These are phyloP conservation scores for Alectoria sarmentosa DNA, from an alignment of 495 filamentous ascomycete genomes.

Conservation along the genomic window DNA sequence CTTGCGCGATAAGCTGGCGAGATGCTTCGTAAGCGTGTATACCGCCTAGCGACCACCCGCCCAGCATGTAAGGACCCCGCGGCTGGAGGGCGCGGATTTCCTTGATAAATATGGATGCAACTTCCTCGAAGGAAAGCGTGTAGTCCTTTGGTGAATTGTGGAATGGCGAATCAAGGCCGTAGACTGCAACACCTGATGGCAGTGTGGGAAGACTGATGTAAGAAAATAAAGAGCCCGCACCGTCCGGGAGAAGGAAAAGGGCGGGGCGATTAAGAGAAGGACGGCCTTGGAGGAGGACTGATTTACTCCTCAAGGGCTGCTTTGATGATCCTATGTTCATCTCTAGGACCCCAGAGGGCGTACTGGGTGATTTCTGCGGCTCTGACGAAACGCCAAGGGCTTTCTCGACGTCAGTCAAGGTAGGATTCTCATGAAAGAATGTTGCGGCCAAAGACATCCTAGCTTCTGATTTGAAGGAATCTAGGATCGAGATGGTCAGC, in stretches of 20 bases:
- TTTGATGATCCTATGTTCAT: constrained; percentile 20
- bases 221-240: constrained; percentile 26
- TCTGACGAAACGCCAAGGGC: constrained; percentile 41
- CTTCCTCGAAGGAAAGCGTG: constrained; percentile 41
- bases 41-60: constrained; percentile 78
- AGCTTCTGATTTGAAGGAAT: constrained; percentile 33
- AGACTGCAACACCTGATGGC: constrained; percentile 25
- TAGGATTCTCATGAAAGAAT: constrained; percentile 36
- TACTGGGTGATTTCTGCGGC: constrained; percentile 9
- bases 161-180: constrained; percentile 34
- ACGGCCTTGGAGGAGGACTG: constrained; percentile 22
- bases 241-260: constrained; percentile 30
- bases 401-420: constrained; percentile 41
- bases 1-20: constrained; percentile 57
- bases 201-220: constrained; percentile 30
- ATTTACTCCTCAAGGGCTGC: constrained; percentile 30
- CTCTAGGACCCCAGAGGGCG: constrained; percentile 26
- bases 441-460: constrained; percentile 28
- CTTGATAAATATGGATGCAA: constrained; percentile 52
- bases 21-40: constrained; percentile 80
- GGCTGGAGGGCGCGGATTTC: constrained; percentile 66
- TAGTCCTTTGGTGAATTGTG: constrained; percentile 48
- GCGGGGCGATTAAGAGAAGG: constrained; percentile 21
- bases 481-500: constrained; percentile 41
- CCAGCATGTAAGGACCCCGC: constrained; percentile 59